Conservation (phyloP, 345 rosid genomes). For the Salix caprea region DNA sequence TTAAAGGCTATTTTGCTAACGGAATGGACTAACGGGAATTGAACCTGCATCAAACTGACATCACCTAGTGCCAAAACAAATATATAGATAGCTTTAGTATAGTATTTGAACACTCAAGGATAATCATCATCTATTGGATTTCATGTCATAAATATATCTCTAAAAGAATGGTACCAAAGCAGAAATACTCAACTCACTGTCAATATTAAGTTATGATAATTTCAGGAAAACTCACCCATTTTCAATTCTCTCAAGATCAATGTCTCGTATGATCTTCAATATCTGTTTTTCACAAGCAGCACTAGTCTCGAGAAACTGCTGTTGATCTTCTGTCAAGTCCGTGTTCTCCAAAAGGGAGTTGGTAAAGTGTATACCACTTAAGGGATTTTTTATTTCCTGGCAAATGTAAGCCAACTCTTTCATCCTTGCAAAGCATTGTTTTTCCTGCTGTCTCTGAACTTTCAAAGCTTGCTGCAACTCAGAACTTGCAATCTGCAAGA, state of each 20-base stretch:
- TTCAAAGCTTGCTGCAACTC: conserved; percentile 86
- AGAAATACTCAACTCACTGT: not conserved
- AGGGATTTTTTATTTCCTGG: conserved; percentile 73
- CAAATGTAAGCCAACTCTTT: conserved; percentile 83
- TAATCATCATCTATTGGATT: too few relatives aligned
- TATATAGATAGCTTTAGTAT: not conserved
- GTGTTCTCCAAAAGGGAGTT: conserved; percentile 74
- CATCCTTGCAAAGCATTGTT: conserved; percentile 50
- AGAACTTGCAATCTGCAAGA: conserved; percentile 88
- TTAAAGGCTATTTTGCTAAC: not conserved
- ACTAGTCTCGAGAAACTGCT: conserved; percentile 79
- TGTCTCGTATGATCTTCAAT: conserved; percentile 53
- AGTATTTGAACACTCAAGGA: not conserved
- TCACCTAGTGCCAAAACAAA: not conserved
- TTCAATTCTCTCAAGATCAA: conserved; percentile 67
- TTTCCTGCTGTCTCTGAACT: conserved; percentile 70
- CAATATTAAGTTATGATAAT: not conserved
- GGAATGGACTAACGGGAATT: not conserved
- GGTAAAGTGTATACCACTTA: conserved; percentile 69
- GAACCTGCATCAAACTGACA: not conserved
- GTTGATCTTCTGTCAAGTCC: conserved; percentile 69
- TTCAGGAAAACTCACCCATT: conserved; percentile 53
- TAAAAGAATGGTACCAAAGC: not conserved
- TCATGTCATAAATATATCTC: not conserved
- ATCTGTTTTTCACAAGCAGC: conserved; percentile 89